Evolutionary conservation across 2,329 filamentous ascomycete species (phyloP).

Genomic region (Aulographum hederae): DNA sequence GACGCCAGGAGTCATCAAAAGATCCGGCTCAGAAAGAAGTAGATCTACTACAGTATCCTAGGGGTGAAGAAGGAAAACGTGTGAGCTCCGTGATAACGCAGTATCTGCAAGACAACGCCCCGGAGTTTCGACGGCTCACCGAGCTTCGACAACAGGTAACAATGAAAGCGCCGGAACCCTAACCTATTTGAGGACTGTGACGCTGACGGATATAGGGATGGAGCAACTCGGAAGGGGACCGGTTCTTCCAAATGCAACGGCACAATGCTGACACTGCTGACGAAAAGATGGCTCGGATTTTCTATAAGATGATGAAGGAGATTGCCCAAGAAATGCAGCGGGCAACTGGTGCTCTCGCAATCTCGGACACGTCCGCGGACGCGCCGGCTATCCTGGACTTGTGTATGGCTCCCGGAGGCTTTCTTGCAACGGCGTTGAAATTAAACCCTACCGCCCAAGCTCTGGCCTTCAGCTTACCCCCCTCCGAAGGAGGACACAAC

Average conservation of each 20-base stretch:
- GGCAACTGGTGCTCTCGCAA: conserved; percentile 14
- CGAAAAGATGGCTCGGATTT: conserved; percentile 9
- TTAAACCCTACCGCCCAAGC: conserved; percentile 17
- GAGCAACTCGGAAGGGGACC: conserved; percentile 24
- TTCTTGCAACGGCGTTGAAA: conserved; percentile 20
- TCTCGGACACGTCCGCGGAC: conserved; percentile 5
- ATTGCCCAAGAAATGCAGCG: conserved; percentile 26
- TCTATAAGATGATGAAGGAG: conserved; percentile 24
- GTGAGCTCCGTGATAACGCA: conserved; percentile 2
- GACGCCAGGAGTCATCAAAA: conserved; percentile 1
- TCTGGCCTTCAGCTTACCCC: conserved; percentile 24
- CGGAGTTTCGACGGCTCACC: conserved; percentile 1
- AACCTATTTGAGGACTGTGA: background rate
- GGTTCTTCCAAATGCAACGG: conserved; percentile 23
- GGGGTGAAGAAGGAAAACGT: conserved; percentile 1
- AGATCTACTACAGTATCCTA: background rate
- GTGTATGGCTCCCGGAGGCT: conserved; percentile 38
- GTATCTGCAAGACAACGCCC: conserved; percentile 2
- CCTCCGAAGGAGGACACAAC: conserved; percentile 21
- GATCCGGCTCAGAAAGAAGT: background rate
- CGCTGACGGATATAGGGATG: conserved; percentile 21
- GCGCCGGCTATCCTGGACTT: conserved; percentile 28
- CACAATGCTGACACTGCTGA: conserved; percentile 16
- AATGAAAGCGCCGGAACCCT: conserved; percentile 1
- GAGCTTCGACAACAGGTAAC: conserved; percentile 3